phyloP scores from a whole-genome alignment of 441 rosid species.

The Arabidopsis lyrata region DNA sequence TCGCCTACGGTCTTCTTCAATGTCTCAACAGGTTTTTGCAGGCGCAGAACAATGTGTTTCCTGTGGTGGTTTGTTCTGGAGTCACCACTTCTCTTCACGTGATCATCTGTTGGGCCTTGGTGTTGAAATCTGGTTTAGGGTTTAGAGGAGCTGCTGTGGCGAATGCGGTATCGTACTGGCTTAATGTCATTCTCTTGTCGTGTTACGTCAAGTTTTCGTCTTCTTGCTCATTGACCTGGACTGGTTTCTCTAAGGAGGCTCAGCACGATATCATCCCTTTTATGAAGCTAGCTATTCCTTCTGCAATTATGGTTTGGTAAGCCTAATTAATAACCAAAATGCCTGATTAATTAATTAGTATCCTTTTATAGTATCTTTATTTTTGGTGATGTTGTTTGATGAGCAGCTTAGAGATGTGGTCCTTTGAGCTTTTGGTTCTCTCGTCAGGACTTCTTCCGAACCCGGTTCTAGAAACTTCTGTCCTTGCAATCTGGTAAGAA shows the following conservation, averaged over 20 bases:
- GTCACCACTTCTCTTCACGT: constrained; percentile 55
- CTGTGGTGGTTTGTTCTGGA: constrained; percentile 59
- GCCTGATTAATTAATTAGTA: not conserved
- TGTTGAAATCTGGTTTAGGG: constrained; percentile 56
- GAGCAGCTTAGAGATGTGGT: constrained; percentile 80
- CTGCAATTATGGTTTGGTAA: constrained; percentile 76
- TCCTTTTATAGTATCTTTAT: not conserved
- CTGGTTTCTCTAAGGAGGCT: constrained; percentile 63
- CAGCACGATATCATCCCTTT: constrained; percentile 50
- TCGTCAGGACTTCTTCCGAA: constrained; percentile 77
- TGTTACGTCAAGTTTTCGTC: constrained; percentile 51
- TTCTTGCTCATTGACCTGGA: constrained; percentile 62
- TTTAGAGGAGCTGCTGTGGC: constrained; percentile 72
- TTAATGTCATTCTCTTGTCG: constrained; percentile 58
- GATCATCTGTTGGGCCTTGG: constrained; percentile 60
- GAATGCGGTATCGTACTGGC: constrained; percentile 59
- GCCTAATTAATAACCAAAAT: not conserved
- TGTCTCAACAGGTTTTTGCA: constrained; percentile 65
- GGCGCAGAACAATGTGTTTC: constrained; percentile 61
- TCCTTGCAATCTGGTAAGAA: constrained; percentile 64
- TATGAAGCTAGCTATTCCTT: constrained; percentile 66
- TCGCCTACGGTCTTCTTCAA: constrained; percentile 61
- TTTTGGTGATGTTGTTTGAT: constrained; percentile 18
- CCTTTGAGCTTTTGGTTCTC: constrained; percentile 76
- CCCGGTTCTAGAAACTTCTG: constrained; percentile 71